Conservation (phyloP, 1,284 basidiomycete species). For the Cystobasidium sp. region DNA sequence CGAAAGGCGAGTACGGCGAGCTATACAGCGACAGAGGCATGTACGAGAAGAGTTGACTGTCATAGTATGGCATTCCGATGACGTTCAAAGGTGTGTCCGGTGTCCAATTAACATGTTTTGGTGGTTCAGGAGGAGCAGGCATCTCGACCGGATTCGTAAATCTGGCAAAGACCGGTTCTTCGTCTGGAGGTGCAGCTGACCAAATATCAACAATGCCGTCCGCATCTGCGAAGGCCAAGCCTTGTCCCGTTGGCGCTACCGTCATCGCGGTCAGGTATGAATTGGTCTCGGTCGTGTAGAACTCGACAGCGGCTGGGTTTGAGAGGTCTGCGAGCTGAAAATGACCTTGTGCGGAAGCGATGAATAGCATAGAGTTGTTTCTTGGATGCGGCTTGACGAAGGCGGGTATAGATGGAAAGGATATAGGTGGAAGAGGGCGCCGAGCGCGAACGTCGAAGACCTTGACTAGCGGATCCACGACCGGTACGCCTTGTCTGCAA, state of each 20-base stretch:
- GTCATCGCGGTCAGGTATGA: constrained; percentile 81
- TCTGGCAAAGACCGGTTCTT: constrained; percentile 57
- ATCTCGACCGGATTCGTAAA: constrained; percentile 88
- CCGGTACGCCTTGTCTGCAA: constrained; percentile 78
- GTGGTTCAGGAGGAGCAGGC: constrained; percentile 73
- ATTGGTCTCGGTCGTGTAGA: constrained; percentile 67
- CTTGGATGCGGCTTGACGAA: constrained; percentile 84
- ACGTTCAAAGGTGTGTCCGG: constrained; percentile 80
- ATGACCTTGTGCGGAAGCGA: constrained; percentile 82
- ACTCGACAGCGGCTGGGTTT: constrained; percentile 67
- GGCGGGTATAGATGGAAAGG: constrained; percentile 84
- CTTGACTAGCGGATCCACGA: constrained; percentile 89
- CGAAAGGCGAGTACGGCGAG: constrained; percentile 64
- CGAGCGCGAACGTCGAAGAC: constrained; percentile 86
- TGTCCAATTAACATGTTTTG: constrained; percentile 77
- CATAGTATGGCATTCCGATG: constrained; percentile 89
- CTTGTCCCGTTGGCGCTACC: constrained; percentile 82
- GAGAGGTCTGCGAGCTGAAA: constrained; percentile 87
- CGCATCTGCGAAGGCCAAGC: constrained; percentile 89
- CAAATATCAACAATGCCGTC: constrained; percentile 84
- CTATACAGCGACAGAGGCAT: constrained; percentile 62
- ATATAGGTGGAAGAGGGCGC: constrained; percentile 76
- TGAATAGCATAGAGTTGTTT: constrained; percentile 74
- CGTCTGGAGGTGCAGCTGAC: constrained; percentile 72
- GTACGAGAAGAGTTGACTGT: constrained; percentile 75